phyloP scores from a whole-genome alignment of 2,329 filamentous ascomycete species.

The Colletotrichum tanaceti region DNA sequence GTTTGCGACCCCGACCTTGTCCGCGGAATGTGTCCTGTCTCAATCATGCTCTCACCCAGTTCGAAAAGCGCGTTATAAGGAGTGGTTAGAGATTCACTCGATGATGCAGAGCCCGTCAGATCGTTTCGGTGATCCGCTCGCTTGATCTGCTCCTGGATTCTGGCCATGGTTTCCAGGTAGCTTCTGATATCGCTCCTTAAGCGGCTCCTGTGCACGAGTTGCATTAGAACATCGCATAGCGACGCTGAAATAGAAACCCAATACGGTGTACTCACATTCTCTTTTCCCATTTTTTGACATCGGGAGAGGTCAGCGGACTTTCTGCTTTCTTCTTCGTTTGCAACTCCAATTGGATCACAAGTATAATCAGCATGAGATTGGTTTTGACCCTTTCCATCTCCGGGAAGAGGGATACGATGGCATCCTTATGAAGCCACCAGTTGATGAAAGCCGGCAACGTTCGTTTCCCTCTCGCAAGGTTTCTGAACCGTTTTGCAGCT shows the following conservation, averaged over 20 bases:
- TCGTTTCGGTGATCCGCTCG: not conserved
- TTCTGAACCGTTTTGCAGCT: not conserved
- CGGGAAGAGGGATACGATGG: not conserved
- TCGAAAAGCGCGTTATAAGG: not conserved
- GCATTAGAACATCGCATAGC: too few species aligned
- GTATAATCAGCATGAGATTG: not conserved
- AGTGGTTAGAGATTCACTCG: rapidly evolving
- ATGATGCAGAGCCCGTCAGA: rapidly evolving
- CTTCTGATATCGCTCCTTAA: not conserved
- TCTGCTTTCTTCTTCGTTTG: too few species aligned
- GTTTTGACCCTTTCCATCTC: constrained; percentile 9
- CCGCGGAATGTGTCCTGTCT: not conserved
- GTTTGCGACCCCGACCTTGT: too few species aligned
- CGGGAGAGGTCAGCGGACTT: not conserved
- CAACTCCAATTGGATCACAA: not conserved
- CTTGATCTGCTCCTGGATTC: not conserved
- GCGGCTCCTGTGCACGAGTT: too few species aligned
- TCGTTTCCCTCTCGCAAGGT: too few species aligned
- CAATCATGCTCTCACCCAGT: not conserved
- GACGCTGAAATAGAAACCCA: rapidly evolving
- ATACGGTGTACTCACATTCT: not conserved
- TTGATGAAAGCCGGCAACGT: not conserved
- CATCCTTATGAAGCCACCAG: constrained; percentile 16
- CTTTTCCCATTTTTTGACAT: not conserved
- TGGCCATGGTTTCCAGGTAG: not conserved